Base-by-base conservation (phyloP, 2,329 filamentous ascomycete genomes). In the Parascedosporium putredinis region DNA sequence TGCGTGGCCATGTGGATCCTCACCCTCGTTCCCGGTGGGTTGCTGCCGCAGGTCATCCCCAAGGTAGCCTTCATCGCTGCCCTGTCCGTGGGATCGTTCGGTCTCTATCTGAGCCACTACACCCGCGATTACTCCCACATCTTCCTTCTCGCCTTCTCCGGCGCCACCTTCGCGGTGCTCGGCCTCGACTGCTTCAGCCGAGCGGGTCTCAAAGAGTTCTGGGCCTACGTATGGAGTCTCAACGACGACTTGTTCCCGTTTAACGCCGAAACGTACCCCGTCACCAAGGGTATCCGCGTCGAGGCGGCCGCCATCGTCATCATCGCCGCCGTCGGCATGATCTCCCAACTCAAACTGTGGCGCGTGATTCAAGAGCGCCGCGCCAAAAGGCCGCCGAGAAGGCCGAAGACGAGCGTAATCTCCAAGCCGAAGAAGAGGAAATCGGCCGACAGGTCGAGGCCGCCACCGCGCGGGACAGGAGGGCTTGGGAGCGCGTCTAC, bases 161-260 rank as follows among this genome's bases (percentile, higher is more conserved):
- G 91, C 6, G 84, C 88, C 3, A 95, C 88, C 0, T 79, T 79
- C 3, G 73, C 84, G 1, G 78, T 95, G 12, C 67, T 97, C 2
- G 91, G 91, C 2, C 86, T 97, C 51, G 91, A 97, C 63, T 95
- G 88, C 64, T 94, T 91, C 58, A 91, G 83, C 59, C 75, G 81
- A 54, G 88, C 89, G n/a, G 91, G 91, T 0, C 70, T 95, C 58
- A 96, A 95, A 64, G 91, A 97, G 63, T 96, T 96, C 57, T 97
- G 91, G 91, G 76, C 88, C 5, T 97, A 94, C 62, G 74, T 95
- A 33, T 97, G 91, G 91, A 71, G 70, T 43, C 67, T 97, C 34
- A 96, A 96, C 63, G 71, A 81, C 38, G 74, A 85, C 47, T 70
- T 89, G 1, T 97, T 97, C 59, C 90, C 90, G 0, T 68, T 88